Evolutionary conservation across 2,329 filamentous ascomycete species (phyloP).

Genomic region (Nemania sp.): DNA sequence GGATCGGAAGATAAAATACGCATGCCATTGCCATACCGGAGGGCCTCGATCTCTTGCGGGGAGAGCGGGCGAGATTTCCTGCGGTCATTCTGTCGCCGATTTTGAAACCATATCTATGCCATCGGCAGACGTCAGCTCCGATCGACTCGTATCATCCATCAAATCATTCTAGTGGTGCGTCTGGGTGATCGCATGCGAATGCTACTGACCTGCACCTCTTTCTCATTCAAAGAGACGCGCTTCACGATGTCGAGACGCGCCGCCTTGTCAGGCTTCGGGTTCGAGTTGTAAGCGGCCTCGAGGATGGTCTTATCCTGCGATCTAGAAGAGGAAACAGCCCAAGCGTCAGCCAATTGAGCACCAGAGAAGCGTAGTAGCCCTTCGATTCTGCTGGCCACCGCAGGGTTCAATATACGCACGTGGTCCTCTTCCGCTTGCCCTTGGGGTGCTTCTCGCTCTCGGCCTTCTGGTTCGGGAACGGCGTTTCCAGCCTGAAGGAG

Average conservation of each 20-base stretch:
- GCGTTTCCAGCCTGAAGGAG: constrained; percentile 41
- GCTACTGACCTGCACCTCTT: constrained; percentile 85
- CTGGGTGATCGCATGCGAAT: neutral
- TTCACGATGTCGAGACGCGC: constrained; percentile 83
- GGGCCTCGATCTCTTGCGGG: constrained; percentile 72
- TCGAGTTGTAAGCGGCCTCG: constrained; percentile 81
- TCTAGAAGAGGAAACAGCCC: constrained; percentile 49
- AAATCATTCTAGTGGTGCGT: constrained; percentile 9
- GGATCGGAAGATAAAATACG: constrained; percentile 56
- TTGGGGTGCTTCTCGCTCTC: constrained; percentile 55
- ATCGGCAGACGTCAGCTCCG: constrained; percentile 29
- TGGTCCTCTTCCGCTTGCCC: constrained; percentile 66
- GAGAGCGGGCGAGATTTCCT: constrained; percentile 84
- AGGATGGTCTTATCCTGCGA: constrained; percentile 87
- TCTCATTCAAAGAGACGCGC: constrained; percentile 87
- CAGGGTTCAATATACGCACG: constrained; percentile 50
- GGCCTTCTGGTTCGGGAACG: constrained; percentile 36
- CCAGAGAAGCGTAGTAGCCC: neutral
- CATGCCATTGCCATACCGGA: constrained; percentile 58
- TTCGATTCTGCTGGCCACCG: neutral
- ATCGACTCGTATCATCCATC: constrained; percentile 9
- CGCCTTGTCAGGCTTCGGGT: constrained; percentile 89
- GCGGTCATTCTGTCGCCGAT: constrained; percentile 88
- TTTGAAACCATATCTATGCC: constrained; percentile 95
- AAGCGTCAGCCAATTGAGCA: constrained; percentile 19